Conservation (phyloP, 2,329 filamentous ascomycete species). For the Fusarium sp. region DNA sequence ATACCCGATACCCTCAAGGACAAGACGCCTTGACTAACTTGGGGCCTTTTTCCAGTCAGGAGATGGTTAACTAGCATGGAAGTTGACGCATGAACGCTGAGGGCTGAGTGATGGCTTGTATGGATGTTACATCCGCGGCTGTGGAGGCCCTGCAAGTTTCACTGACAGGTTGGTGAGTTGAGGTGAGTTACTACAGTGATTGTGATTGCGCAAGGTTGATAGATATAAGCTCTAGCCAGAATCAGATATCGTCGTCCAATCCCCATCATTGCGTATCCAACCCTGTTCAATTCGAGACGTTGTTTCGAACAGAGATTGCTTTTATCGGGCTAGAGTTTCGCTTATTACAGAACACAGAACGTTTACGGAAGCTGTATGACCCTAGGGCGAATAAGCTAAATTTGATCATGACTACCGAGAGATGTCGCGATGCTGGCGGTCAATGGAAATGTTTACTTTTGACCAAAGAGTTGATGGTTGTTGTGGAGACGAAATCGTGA, state of each 20-base stretch:
- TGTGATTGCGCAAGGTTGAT: conserved; percentile 8
- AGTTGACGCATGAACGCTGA: conserved; percentile 20
- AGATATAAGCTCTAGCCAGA: conserved; percentile 3
- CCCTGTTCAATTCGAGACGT: conserved; percentile 3
- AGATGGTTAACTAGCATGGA: conserved; percentile 3
- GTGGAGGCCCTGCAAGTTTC: conserved; percentile 24
- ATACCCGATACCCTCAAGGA: conserved; percentile 2
- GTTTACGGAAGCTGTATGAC: conserved; percentile 16
- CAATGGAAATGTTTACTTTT: conserved; percentile 7
- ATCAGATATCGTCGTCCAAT: conserved; percentile 2
- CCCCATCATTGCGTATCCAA: conserved; percentile 12
- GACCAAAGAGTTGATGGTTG: not conserved
- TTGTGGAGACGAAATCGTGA: conserved; percentile 2
- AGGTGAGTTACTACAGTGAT: conserved; percentile 23
- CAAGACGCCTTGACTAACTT: not conserved
- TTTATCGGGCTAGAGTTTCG: conserved; percentile 14
- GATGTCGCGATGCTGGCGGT: not conserved
- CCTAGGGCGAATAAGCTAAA: conserved; percentile 9
- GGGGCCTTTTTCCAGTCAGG: not conserved
- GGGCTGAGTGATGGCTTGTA: conserved; percentile 1
- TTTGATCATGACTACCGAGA: conserved; percentile 6
- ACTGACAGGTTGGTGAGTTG: conserved; percentile 28
- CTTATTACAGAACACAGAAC: not conserved
- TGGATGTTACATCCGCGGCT: conserved; percentile 19
- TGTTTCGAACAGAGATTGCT: conserved; percentile 21